phyloP scores from a whole-genome alignment of 179 eudicot species.

The Carnegiea gigantea region DNA sequence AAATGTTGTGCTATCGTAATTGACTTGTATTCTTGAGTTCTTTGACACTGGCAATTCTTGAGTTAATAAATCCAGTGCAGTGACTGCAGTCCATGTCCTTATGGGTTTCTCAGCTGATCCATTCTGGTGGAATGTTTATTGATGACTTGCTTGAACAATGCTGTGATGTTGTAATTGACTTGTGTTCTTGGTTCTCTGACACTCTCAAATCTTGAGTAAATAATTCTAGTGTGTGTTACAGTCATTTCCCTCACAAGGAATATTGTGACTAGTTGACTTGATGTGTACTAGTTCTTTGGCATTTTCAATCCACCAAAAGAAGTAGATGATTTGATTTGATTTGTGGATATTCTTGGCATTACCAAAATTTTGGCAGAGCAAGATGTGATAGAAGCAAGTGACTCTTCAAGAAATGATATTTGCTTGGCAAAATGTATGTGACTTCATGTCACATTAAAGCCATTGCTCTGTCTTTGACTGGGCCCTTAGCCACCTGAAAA shows the following conservation, averaged over 20 bases:
- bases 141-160: too few species aligned
- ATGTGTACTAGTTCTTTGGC: background rate
- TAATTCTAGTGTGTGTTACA: background rate
- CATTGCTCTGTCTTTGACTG: background rate
- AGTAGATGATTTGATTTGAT: background rate
- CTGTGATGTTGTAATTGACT: too few species aligned
- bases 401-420: background rate
- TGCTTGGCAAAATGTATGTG: too few species aligned
- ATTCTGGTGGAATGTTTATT: too few species aligned
- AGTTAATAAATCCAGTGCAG: background rate
- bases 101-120: too few species aligned
- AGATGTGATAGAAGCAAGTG: background rate
- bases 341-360: too few species aligned
- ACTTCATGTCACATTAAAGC: too few species aligned
- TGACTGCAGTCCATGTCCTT: too few species aligned
- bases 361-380: too few species aligned
- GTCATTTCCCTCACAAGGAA: background rate
- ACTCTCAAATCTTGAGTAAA: background rate
- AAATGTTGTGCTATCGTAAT: too few species aligned
- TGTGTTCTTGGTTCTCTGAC: background rate
- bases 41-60: background rate
- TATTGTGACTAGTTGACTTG: background rate
- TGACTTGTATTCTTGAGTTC: background rate
- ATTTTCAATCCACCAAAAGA: background rate
- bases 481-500: background rate